Evolutionary conservation across 2,329 filamentous ascomycete genomes (phyloP).

Genomic region (Stylonectria norvegica): DNA sequence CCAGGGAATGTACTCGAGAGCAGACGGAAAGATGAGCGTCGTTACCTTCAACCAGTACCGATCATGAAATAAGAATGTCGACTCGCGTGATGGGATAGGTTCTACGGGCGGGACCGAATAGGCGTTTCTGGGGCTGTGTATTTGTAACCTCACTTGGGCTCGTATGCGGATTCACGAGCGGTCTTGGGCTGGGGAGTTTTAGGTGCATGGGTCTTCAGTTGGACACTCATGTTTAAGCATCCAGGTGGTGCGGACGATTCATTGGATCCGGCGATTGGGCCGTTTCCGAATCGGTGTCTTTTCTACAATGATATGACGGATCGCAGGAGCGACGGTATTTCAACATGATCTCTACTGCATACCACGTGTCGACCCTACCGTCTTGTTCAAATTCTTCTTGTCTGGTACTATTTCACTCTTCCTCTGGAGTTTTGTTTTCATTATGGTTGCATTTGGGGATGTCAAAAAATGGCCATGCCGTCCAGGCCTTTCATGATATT

Average conservation of each 20-base stretch:
- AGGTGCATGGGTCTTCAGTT: constrained; percentile 15
- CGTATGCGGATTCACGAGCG: constrained; percentile 18
- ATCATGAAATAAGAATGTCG: constrained; percentile 7
- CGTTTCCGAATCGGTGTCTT: constrained; percentile 9
- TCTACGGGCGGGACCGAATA: constrained; percentile 10
- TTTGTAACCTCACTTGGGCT: constrained; percentile 20
- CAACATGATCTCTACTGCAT: constrained; percentile 12
- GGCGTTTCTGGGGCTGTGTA: constrained; percentile 26
- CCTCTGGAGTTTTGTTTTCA: too few relatives aligned
- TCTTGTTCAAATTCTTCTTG: constrained; percentile 6
- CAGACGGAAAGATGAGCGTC: constrained; percentile 32
- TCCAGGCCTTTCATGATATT: too few relatives aligned
- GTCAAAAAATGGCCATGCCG: too few relatives aligned
- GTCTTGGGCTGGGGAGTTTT: constrained; percentile 24
- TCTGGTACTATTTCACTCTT: constrained; percentile 2
- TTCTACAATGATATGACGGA: constrained; percentile 8
- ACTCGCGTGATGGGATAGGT: constrained; percentile 3
- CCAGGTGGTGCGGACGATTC: constrained; percentile 6
- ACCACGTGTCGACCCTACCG: constrained; percentile 9
- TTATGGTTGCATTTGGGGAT: too few relatives aligned
- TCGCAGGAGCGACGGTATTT: background rate
- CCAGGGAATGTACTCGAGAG: constrained; percentile 34
- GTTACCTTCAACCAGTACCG: constrained; percentile 32
- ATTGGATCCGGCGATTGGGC: constrained; percentile 6
- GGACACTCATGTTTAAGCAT: background rate